Percentiles rank a stretch among this genome's conserved stretches.
Conservation (phyloP, 331 rosid species). For the Pyrus hybrid region DNA sequence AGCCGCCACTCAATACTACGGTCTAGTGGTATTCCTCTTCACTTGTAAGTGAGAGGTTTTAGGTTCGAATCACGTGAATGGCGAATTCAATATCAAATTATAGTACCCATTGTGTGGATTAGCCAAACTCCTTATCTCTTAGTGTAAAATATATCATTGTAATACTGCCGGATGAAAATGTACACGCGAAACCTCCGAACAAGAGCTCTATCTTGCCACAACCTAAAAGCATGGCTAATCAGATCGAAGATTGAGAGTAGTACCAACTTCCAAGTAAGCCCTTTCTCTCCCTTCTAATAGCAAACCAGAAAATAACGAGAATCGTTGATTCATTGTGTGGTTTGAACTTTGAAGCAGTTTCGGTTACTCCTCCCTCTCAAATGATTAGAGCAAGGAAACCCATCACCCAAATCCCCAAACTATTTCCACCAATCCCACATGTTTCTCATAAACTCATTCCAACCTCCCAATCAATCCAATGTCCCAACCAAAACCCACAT, state of each 20-base stretch:
- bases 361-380: background rate
- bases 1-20: no score
- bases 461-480: slow-evolving; percentile 5
- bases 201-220: background rate
- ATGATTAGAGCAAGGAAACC: slow-evolving; percentile 9
- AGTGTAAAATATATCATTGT: no score
- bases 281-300: background rate
- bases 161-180: no score
- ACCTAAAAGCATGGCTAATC: background rate
- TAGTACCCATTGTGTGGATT: no score
- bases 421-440: slow-evolving; percentile 2
- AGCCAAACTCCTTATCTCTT: accelerated
- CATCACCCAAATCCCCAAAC: slow-evolving; percentile 14
- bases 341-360: background rate
- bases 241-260: background rate
- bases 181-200: no score
- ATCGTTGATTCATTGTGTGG: background rate
- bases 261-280: background rate
- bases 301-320: background rate
- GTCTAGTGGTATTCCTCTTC: no score
- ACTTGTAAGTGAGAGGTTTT: no score
- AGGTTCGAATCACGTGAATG: no score
- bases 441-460: background rate
- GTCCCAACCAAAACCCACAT: slow-evolving; percentile 12
- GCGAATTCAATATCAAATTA: accelerated